These are phyloP conservation scores for Filobasidium floriforme DNA, from an alignment of 768 basidiomycete genomes.

Conservation along the genomic window DNA sequence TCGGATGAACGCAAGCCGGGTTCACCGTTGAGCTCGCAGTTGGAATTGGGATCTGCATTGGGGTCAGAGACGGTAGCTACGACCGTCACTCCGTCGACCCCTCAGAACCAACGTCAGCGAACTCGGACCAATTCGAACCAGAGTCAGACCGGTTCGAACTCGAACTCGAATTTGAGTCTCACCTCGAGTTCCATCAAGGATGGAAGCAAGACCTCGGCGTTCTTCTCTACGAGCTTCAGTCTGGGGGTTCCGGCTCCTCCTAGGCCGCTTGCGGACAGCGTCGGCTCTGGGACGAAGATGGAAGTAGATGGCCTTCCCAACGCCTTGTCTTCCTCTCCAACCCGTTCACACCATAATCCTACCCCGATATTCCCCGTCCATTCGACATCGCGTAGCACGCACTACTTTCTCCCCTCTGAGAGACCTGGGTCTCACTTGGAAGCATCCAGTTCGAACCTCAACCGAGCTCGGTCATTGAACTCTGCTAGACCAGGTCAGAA, in stretches of 20 bases:
- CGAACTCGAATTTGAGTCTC: too few species aligned
- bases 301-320: background rate
- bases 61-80: too few species aligned
- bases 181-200: background rate
- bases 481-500: background rate
- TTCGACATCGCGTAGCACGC: constrained; percentile 1
- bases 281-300: background rate
- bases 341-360: background rate
- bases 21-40: too few species aligned
- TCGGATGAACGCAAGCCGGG: too few species aligned
- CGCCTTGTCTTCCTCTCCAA: background rate
- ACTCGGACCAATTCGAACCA: too few species aligned
- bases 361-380: background rate
- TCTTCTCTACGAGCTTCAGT: constrained; percentile 33
- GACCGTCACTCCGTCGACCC: background rate
- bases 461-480: background rate
- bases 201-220: constrained; percentile 33
- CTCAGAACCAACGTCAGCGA: background rate
- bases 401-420: background rate
- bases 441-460: background rate
- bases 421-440: background rate
- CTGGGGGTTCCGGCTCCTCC: constrained; percentile 36
- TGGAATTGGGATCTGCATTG: too few species aligned
- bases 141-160: too few species aligned
- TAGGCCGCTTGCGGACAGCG: constrained; percentile 29